Conservation (phyloP, 2,329 filamentous ascomycete genomes). For the Massarina eburnea region DNA sequence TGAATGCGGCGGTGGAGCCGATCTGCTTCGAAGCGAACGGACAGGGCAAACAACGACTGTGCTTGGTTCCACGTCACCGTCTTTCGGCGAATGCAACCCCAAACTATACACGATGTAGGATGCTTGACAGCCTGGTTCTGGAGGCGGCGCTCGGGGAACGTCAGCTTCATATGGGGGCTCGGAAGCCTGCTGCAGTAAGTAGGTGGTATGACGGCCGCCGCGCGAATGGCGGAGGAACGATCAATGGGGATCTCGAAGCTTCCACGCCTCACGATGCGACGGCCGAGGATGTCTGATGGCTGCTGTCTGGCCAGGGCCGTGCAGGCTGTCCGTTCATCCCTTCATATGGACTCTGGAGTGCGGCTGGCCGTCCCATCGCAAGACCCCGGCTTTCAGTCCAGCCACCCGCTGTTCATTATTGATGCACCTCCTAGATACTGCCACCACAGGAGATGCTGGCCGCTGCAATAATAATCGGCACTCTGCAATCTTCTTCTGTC, state of each 20-base stretch:
- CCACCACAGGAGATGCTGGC: no score
- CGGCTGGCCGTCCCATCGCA: no score
- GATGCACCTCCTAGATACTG: no score
- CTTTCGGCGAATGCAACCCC: conserved; percentile 22
- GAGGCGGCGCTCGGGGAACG: conserved; percentile 1
- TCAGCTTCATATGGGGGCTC: neutral
- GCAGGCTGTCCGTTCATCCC: conserved; percentile 2
- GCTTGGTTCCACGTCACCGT: conserved; percentile 3
- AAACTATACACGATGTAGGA: no score
- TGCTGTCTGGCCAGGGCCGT: neutral
- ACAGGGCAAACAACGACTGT: neutral
- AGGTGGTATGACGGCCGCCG: neutral
- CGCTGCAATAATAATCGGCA: no score
- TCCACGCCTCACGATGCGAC: neutral
- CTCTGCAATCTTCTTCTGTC: no score
- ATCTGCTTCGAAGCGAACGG: conserved; percentile 6
- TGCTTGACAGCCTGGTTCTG: no score
- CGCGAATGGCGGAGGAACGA: neutral
- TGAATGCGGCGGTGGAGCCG: conserved; percentile 7
- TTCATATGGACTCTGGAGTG: no score
- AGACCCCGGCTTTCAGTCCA: neutral
- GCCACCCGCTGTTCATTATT: neutral
- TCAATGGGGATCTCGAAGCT: neutral
- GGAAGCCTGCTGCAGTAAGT: neutral
- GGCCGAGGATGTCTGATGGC: neutral